phyloP scores from a whole-genome alignment of 495 filamentous ascomycete species.

The Rhypophila decipiens region DNA sequence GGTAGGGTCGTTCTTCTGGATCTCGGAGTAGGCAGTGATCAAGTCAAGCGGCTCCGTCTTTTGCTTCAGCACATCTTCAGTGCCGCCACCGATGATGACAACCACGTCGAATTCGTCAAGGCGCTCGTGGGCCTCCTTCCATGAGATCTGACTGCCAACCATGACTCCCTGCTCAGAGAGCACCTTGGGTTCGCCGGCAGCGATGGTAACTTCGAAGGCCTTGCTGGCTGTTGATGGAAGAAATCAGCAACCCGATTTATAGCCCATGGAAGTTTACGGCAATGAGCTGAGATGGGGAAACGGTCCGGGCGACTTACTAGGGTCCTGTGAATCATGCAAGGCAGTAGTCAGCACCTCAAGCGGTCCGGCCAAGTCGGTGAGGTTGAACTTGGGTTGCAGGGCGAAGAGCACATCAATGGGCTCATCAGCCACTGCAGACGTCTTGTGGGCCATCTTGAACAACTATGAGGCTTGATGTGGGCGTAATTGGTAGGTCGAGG shows the following conservation, averaged over 20 bases:
- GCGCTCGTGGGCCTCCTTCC: constrained; percentile 56
- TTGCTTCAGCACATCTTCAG: constrained; percentile 46
- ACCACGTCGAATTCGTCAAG: constrained; percentile 67
- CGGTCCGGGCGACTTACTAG: constrained; percentile 53
- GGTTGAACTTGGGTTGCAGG: constrained; percentile 44
- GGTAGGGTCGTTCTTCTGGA: constrained; percentile 59
- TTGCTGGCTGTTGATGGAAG: constrained; percentile 37
- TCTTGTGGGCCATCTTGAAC: constrained; percentile 43
- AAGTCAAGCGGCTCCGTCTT: constrained; percentile 56
- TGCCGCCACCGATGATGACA: constrained; percentile 58
- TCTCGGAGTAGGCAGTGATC: constrained; percentile 59
- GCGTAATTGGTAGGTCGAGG: constrained; percentile 3
- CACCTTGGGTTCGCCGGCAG: constrained; percentile 47
- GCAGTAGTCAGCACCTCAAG: constrained; percentile 57
- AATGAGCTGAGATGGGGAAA: no score
- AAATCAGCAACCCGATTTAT: constrained; percentile 11
- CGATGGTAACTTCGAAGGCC: constrained; percentile 65
- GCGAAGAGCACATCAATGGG: constrained; percentile 46
- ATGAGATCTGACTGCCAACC: constrained; percentile 64
- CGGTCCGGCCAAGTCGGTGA: constrained; percentile 62
- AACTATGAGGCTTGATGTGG: background rate
- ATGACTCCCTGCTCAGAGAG: constrained; percentile 68
- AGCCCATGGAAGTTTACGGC: no score
- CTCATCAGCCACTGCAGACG: constrained; percentile 41
- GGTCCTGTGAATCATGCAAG: constrained; percentile 54